Percentiles rank a stretch among this genome's conserved stretches.
Evolutionary conservation across 345 rosid species (phyloP).

Genomic region (Boechera divaricarpa): DNA sequence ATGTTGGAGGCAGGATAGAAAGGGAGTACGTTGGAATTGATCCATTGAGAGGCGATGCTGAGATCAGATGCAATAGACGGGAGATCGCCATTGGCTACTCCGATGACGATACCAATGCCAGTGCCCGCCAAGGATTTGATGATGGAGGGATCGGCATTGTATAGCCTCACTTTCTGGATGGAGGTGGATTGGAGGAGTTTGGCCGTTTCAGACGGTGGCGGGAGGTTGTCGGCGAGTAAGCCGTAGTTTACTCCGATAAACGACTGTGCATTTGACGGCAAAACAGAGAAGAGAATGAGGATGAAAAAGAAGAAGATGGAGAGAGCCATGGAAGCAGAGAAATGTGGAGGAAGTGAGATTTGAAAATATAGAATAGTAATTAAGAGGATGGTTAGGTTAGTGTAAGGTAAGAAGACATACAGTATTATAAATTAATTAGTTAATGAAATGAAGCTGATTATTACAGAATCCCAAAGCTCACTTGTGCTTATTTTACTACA

Average conservation of each 20-base stretch:
- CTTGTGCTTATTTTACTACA: conserved; percentile 28
- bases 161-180: conserved; percentile 70
- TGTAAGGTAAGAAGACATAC: neutral
- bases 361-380: conserved; percentile 10
- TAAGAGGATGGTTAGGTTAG: neutral
- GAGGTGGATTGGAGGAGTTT: conserved; percentile 79
- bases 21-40: conserved; percentile 64
- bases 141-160: conserved; percentile 75
- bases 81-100: conserved; percentile 71
- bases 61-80: conserved; percentile 72
- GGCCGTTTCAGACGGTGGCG: conserved; percentile 73
- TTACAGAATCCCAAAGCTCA: conserved; percentile 37
- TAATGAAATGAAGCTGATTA: neutral
- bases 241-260: conserved; percentile 89
- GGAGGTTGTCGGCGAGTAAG: conserved; percentile 82
- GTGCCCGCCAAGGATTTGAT: conserved; percentile 78
- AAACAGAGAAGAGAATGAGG: neutral
- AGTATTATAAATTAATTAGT: neutral
- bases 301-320: neutral
- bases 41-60: conserved; percentile 72
- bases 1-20: conserved; percentile 80
- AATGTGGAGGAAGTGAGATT: conserved; percentile 24
- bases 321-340: conserved; percentile 28
- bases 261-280: conserved; percentile 54
- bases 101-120: conserved; percentile 73